Base-by-base conservation (phyloP, 345 rosid genomes). In the Heritiera littoralis region DNA sequence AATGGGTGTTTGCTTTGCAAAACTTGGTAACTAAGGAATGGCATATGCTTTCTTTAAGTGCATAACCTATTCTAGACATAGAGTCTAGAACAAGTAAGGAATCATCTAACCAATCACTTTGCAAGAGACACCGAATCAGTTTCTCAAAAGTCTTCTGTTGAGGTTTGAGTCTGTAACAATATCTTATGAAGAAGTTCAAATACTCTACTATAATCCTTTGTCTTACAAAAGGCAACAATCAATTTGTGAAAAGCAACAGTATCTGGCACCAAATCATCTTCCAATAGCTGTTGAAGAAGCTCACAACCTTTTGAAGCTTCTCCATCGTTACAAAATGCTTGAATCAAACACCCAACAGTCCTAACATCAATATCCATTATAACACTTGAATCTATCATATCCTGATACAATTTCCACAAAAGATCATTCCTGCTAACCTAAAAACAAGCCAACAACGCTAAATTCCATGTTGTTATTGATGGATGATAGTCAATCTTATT, bases 401-500 rank as follows among this genome's bases (percentile, higher is more conserved):
- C 28, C 28, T 23, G 28, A 23, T 23, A 23, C 28, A 23, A 23
- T 23, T 23, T 23, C 28, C 28, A 23, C 28, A 23, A 23, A 23
- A 23, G 28, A 23, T 23, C 28, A 23, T 84, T 87, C 86, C 85
- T 81, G 63, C 69, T 54, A 41, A 76, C 73, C 80, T 81, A 78
- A 35, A 89, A 41, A 81, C 90, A 89, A 40, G 87, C 80, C 68
- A 41, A 65, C 73, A 93, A 86, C 9, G 85, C 87, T 14, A 84
- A 77, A 81, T 92, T 91, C 88, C 95, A 92, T 0, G 90, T 86
- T 41, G 38, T 67, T 43, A 84, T 61, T 0, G 86, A 77, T 15
- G 82, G 89, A 38, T 15, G 41, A 48, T 46, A 48, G 61, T 87
- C 91, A 32, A 7, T 59, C 48, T 76, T 83, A 78, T 79, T 88